Evolutionary conservation across 768 basidiomycete genomes (phyloP).

Genomic region (Russula vinacea): DNA sequence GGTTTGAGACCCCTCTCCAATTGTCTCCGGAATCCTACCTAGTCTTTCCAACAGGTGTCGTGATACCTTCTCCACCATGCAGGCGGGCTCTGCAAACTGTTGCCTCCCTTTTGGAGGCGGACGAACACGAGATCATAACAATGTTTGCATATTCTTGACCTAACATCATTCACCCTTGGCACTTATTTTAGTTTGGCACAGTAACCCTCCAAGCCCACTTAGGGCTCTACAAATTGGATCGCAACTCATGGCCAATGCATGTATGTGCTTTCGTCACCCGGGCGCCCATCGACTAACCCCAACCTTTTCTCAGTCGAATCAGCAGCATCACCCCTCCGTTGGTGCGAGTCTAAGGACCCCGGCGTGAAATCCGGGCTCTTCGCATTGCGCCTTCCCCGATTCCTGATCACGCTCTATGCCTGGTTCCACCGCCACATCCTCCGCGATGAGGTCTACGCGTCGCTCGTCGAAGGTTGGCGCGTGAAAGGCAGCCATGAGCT

Average conservation of each 20-base stretch:
- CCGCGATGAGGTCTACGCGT: conserved; percentile 52
- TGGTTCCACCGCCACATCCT: conserved; percentile 53
- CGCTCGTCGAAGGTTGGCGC: conserved; percentile 47
- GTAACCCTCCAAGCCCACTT: conserved; percentile 47
- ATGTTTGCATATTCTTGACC: conserved; percentile 42
- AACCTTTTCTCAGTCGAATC: conserved; percentile 27
- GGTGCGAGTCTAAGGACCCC: conserved; percentile 48
- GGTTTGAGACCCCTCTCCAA: conserved; percentile 39
- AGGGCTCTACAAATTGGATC: conserved; percentile 53
- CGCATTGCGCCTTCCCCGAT: conserved; percentile 46
- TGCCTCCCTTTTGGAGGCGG: conserved; percentile 41
- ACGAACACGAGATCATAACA: conserved; percentile 51
- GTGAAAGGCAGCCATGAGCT: conserved; percentile 53
- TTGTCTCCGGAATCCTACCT: not conserved
- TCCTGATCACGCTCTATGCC: conserved; percentile 47
- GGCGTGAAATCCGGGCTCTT: conserved; percentile 43
- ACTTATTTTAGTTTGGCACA: conserved; percentile 24
- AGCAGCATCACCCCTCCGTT: conserved; percentile 32
- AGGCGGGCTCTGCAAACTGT: conserved; percentile 51
- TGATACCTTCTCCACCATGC: conserved; percentile 58
- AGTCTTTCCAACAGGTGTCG: conserved; percentile 43
- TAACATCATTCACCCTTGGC: not conserved
- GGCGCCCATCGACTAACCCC: conserved; percentile 1
- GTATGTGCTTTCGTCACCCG: conserved; percentile 35
- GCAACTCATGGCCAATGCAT: conserved; percentile 52